These are phyloP conservation scores for Kodamaea hsintzibuensis DNA, from an alignment of 805 yeast genomes.

Conservation along the genomic window DNA sequence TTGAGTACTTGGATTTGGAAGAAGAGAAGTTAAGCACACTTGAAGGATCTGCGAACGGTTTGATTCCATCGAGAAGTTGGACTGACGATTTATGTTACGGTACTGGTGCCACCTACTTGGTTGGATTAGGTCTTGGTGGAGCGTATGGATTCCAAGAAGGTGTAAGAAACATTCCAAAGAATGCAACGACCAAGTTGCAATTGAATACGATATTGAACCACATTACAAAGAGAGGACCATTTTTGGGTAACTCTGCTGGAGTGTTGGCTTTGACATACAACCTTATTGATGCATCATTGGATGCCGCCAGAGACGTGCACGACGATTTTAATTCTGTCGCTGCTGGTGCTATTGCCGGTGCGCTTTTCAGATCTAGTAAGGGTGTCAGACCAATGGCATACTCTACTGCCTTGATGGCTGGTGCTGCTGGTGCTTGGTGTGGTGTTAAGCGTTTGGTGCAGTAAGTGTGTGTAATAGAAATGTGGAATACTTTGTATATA, in stretches of 20 bases:
- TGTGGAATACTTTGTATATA: constrained; percentile 1
- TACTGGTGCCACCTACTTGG: constrained; percentile 88
- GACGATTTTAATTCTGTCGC: constrained; percentile 81
- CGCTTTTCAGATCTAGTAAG: constrained; percentile 79
- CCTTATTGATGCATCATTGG: constrained; percentile 76
- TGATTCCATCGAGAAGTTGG: constrained; percentile 97
- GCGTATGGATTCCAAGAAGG: constrained; percentile 88
- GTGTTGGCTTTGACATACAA: constrained; percentile 89
- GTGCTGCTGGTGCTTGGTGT: constrained; percentile 92
- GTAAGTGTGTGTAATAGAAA: constrained; percentile 5
- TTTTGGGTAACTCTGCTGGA: constrained; percentile 92
- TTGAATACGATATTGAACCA: constrained; percentile 89
- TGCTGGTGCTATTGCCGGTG: constrained; percentile 93
- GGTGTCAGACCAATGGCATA: constrained; percentile 89
- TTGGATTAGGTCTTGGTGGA: constrained; percentile 90
- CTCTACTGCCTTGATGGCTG: constrained; percentile 81
- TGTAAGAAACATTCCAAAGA: constrained; percentile 68
- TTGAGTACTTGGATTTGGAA: constrained; percentile 88
- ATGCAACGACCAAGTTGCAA: constrained; percentile 76
- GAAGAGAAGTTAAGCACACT: constrained; percentile 69
- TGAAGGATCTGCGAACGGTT: constrained; percentile 86
- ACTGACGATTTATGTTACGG: constrained; percentile 97
- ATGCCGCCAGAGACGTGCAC: constrained; percentile 81
- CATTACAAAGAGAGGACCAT: constrained; percentile 94
- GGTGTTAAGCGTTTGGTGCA: constrained; percentile 55